Base-by-base conservation (phyloP, 1,284 basidiomycete species). In the Singerocomus inundabilis region DNA sequence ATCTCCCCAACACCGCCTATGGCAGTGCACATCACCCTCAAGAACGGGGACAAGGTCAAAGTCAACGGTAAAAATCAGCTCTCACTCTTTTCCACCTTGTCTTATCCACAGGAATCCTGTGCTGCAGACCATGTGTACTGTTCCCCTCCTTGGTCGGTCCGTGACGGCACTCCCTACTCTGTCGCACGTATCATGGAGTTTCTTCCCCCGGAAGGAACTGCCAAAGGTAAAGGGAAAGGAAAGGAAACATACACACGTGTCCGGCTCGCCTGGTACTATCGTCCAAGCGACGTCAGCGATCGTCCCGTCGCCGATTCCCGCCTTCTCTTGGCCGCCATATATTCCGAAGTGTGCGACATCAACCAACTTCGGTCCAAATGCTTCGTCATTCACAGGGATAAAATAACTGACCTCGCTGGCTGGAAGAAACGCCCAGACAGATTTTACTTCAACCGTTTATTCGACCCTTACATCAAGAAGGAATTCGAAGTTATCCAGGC, bases 401-500 rank as follows among this genome's bases (percentile, higher is more conserved):
- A 93, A 72, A 95, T 98, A 60, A 85, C 91, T 44, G 92, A 97
- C 72, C 75, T 98, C 46, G 81, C 88, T 61, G 88, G 88, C n/a
- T 98, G 93, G 93, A 97, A 95, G 75, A 91, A 90, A 70, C 82
- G 86, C 43, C 91, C 93, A 12, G 94, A 98, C 70, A 85, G 92
- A 60, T 98, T 98, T 75, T 97, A 94, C 77, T 98, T 93, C 75
- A 85, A 85, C 60, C 86, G 91, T 59, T 79, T 96, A 50, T 98
- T 94, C 69, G 96, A 99, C 72, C 92, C 95, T 39, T 98, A 98
- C 73, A 92, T 98, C 70, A 95, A 97, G 75, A 91, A 93, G 69
- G 96, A 97, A 72, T 98, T 96, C 72, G 97, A 99, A 70, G 89
- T 98, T 58, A 85, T 99, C 51, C 86, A 91, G 48, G 85, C 92